Percentiles rank a stretch among this genome's conserved stretches.
phyloP scores from a whole-genome alignment of 1,284 basidiomycete species.

The Anthracocystis walkeri region DNA sequence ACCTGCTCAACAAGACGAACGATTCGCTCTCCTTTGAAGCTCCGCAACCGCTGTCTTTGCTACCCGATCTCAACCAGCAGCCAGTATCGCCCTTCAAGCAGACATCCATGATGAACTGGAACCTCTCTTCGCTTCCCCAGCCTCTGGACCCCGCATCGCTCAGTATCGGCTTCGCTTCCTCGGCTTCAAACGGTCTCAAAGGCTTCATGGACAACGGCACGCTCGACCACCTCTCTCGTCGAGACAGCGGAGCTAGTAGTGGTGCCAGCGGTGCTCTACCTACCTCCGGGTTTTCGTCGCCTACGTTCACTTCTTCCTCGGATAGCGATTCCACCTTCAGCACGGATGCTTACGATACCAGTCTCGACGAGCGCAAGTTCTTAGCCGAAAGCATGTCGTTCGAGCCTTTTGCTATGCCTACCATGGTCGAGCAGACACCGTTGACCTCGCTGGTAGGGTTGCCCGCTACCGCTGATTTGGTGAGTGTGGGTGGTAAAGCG shows the following conservation, averaged over 20 bases:
- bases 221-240: conserved; percentile 24
- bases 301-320: conserved; percentile 36
- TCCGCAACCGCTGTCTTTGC: conserved; percentile 14
- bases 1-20: conserved; percentile 38
- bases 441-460: conserved; percentile 35
- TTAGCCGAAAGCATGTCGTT: conserved; percentile 40
- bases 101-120: conserved; percentile 45
- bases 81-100: conserved; percentile 50
- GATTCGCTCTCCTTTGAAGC: conserved; percentile 17
- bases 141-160: conserved; percentile 28
- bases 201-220: conserved; percentile 24
- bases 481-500: conserved; percentile 3
- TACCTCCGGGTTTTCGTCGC: conserved; percentile 32
- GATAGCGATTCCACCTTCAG: conserved; percentile 45
- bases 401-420: conserved; percentile 37
- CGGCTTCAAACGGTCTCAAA: conserved; percentile 7
- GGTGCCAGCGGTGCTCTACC: conserved; percentile 12
- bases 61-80: conserved; percentile 28
- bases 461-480: conserved; percentile 15
- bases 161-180: conserved; percentile 11
- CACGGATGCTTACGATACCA: conserved; percentile 25
- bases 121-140: conserved; percentile 22
- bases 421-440: conserved; percentile 35
- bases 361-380: conserved; percentile 27
- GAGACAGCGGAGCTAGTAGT: conserved; percentile 12